These are phyloP conservation scores for Aspergillus brasiliensis DNA, from an alignment of 2,329 filamentous ascomycete species.

Conservation along the genomic window DNA sequence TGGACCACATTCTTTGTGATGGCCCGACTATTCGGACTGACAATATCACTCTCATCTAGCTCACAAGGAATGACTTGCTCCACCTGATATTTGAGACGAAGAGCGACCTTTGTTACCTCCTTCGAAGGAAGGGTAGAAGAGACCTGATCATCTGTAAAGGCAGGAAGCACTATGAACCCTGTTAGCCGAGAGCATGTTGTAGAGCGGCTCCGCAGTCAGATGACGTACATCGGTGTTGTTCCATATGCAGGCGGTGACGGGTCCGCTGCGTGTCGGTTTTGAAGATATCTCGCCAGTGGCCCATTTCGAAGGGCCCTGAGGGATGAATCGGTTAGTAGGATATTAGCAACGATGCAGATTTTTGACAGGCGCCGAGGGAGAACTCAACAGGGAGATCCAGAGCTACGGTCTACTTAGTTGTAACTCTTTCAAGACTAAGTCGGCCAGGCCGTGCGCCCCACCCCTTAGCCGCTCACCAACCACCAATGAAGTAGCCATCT, in stretches of 20 bases:
- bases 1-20: conserved; percentile 78
- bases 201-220: conserved; percentile 11
- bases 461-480: background rate
- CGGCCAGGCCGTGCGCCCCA: conserved; percentile 3
- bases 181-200: conserved; percentile 16
- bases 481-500: background rate
- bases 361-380: background rate
- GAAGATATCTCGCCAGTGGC: conserved; percentile 41
- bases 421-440: background rate
- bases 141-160: conserved; percentile 40
- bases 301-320: conserved; percentile 31
- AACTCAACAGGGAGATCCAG: background rate
- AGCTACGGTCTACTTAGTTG: background rate
- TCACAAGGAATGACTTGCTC: conserved; percentile 90
- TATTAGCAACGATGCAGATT: background rate
- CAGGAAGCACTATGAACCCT: conserved; percentile 44
- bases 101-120: conserved; percentile 85
- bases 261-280: conserved; percentile 28
- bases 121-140: conserved; percentile 70
- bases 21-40: conserved; percentile 77
- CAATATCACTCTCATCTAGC: conserved; percentile 74
- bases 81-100: conserved; percentile 87
- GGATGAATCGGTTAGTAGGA: background rate
- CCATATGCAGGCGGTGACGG: conserved; percentile 37
- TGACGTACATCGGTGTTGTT: conserved; percentile 46